A percentile compares a stretch with the other conserved stretches of the same genome.
phyloP scores from a whole-genome alignment of 2,329 filamentous ascomycete genomes.

The Curvularia lunata region DNA sequence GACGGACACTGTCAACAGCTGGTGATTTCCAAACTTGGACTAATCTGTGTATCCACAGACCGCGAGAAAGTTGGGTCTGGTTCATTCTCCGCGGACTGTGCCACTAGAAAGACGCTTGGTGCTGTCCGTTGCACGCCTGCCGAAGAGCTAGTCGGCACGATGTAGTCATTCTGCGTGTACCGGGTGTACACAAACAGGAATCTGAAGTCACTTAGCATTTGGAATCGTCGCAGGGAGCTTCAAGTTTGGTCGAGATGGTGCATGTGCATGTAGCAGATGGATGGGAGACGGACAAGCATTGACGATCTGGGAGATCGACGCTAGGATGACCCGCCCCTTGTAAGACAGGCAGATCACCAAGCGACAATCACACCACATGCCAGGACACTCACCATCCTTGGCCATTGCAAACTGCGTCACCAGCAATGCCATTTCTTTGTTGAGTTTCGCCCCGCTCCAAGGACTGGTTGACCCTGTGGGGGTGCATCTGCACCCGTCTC shows the following conservation, averaged over 20 bases:
- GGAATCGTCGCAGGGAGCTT: background rate
- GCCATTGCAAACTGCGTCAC: background rate
- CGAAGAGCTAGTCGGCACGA: conserved; percentile 11
- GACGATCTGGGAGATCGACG: conserved; percentile 18
- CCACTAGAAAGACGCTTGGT: conserved; percentile 16
- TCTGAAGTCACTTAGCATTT: background rate
- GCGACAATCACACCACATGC: background rate
- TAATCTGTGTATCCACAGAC: conserved; percentile 16
- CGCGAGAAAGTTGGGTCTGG: conserved; percentile 13
- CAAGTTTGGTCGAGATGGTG: background rate
- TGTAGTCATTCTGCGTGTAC: conserved; percentile 13
- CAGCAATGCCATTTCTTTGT: background rate
- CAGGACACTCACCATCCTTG: background rate
- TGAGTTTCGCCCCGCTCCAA: background rate
- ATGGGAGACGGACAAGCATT: background rate
- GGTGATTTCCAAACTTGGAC: conserved; percentile 25
- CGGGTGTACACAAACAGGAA: conserved; percentile 11
- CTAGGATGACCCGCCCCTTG: conserved; percentile 21
- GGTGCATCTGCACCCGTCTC: conserved; percentile 3
- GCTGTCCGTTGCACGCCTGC: conserved; percentile 13
- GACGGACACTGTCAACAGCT: conserved; percentile 6
- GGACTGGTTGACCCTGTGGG: background rate
- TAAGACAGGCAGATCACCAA: conserved; percentile 2
- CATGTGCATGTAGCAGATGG: background rate
- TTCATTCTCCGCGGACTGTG: conserved; percentile 24